Evolutionary conservation across 306 rosid species (phyloP), one percentile per base, ranked within the genome.

Genomic region (Trichosanthes cucumerina): DNA sequence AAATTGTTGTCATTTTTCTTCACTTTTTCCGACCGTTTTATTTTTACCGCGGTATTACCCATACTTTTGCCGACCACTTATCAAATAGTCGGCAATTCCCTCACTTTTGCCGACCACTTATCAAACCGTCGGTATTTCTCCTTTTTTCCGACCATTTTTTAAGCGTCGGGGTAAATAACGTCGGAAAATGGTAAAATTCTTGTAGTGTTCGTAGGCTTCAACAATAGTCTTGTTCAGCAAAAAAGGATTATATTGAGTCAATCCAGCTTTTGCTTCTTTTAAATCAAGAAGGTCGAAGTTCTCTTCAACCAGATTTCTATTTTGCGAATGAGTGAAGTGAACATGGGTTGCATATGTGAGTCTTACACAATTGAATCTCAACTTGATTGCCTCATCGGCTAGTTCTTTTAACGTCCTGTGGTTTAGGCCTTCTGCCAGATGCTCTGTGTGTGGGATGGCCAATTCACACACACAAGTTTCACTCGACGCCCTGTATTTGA

Each of bases 321-420:
- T 33, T 0, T n/a, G n/a, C n/a, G 13, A 19, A n/a, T 81, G n/a
- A 52, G 2, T 87, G 83, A 10, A 10, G 93, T 89, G 87, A 90
- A 87, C 89, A 83, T 87, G 82, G 5, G 77, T 87, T 23, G 91
- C 88, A 46, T 85, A 84, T 0, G 91, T 89, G 53, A 89, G 85
- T 12, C 93, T 80, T 0, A 89, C 89, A 9, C 93, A 89, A 14
- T 81, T 89, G 79, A 87, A 85, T 4, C 4, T 44, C 50, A 23
- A 46, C 5, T 75, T 64, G 3, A 70, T 76, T 0, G 80, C 41
- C 60, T 81, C 77, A 5, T 24, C n/a, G 6, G 80, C 89, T 6
- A 87, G 39, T 0, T 86, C 83, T 70, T 80, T 83, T 52, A 87
- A 13, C 0, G 88, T 84, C 38, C 79, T 62, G 66, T 43, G 49